phyloP scores from a whole-genome alignment of 2,329 filamentous ascomycete species.

The Clonostachys solani region DNA sequence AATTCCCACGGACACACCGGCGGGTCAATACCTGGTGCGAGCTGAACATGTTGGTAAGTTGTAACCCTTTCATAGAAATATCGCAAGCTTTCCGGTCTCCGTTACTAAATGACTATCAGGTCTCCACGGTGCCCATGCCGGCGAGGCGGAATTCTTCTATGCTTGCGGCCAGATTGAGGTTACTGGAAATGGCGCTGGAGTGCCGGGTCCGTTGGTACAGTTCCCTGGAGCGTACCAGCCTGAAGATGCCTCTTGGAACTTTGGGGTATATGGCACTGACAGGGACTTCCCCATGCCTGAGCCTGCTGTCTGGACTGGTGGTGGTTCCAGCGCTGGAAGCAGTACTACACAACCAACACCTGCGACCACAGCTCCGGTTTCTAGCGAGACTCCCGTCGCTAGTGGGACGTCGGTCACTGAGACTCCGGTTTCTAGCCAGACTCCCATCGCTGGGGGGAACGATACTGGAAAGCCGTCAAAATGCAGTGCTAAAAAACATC shows the following conservation, averaged over 20 bases:
- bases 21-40: conserved; percentile 15
- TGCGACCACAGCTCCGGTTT: too few species aligned
- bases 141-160: conserved; percentile 9
- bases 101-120: too few species aligned
- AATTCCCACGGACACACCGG: conserved; percentile 8
- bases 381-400: too few species aligned
- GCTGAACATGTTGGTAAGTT: conserved; percentile 20
- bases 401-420: too few species aligned
- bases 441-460: too few species aligned
- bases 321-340: neutral
- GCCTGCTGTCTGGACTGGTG: conserved; percentile 6
- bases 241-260: conserved; percentile 10
- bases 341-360: neutral
- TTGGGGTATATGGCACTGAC: conserved; percentile 9
- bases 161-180: conserved; percentile 10
- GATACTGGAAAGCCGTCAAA: too few species aligned
- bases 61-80: too few species aligned
- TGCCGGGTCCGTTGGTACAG: conserved; percentile 11
- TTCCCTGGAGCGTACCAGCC: conserved; percentile 19
- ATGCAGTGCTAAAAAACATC: too few species aligned
- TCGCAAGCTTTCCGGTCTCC: too few species aligned
- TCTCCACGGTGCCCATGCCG: conserved; percentile 9
- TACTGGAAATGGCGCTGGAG: conserved; percentile 6
- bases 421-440: too few species aligned
- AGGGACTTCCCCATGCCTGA: conserved; percentile 8